A percentile compares a stretch with the other conserved stretches of the same genome.
Conservation (phyloP, 2,329 filamentous ascomycete genomes). For the Alternaria sp. region DNA sequence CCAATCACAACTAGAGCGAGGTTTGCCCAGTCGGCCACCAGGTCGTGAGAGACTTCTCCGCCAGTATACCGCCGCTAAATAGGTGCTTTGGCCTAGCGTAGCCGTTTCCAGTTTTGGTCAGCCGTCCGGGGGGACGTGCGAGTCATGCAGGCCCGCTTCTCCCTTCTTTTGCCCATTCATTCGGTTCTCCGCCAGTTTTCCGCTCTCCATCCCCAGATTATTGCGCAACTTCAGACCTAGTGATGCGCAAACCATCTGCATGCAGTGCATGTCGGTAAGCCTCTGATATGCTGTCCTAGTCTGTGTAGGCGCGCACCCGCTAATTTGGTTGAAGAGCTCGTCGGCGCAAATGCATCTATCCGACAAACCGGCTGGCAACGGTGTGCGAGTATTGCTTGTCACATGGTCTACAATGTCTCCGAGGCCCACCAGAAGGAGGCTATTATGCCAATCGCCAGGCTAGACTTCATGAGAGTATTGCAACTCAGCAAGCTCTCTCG, state of each 20-base stretch:
- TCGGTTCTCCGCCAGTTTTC: constrained; percentile 21
- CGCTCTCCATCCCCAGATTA: constrained; percentile 19
- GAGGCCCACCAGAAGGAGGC: constrained; percentile 33
- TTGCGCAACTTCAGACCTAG: constrained; percentile 16
- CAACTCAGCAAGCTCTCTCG: constrained; percentile 7
- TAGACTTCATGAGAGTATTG: constrained; percentile 19
- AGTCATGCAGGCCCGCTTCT: constrained; percentile 4
- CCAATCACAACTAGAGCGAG: constrained; percentile 22
- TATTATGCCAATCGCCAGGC: constrained; percentile 35
- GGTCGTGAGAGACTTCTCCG: constrained; percentile 26
- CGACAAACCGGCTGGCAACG: constrained; percentile 18
- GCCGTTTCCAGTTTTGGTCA: constrained; percentile 5
- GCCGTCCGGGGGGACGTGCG: constrained; percentile 4
- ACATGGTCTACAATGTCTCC: constrained; percentile 30
- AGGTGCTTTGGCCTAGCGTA: neutral
- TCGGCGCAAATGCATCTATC: constrained; percentile 35
- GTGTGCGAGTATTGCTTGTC: constrained; percentile 31
- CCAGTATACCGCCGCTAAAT: constrained; percentile 27
- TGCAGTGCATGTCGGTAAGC: constrained; percentile 34
- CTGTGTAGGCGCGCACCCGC: neutral
- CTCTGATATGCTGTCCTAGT: neutral
- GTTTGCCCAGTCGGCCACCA: constrained; percentile 8
- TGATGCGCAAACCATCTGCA: constrained; percentile 37
- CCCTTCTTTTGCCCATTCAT: neutral
- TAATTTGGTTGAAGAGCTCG: constrained; percentile 25